Evolutionary conservation across 2,329 filamentous ascomycete genomes (phyloP).

Genomic region (Apiospora hydei): DNA sequence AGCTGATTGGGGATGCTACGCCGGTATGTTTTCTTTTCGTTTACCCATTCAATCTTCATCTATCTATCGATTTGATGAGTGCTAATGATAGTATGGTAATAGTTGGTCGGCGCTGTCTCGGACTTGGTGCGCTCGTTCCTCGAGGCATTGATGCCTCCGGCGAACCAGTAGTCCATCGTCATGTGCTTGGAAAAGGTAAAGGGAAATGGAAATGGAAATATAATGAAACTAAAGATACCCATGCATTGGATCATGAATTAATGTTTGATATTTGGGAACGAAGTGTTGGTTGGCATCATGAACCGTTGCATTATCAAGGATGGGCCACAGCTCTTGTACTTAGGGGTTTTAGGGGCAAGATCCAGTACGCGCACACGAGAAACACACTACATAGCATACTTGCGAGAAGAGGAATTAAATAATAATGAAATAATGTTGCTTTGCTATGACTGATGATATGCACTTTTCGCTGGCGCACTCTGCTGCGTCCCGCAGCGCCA

Average conservation of each 20-base stretch:
- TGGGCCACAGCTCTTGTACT: neutral
- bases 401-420: neutral
- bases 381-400: neutral
- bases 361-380: neutral
- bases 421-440: neutral
- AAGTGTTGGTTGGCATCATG: neutral
- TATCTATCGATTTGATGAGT: constrained; percentile 21
- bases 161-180: neutral
- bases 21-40: constrained; percentile 41
- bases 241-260: neutral
- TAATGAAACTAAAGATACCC: constrained; percentile 1
- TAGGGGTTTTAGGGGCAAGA: neutral
- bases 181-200: neutral
- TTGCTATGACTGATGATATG: neutral
- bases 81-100: constrained; percentile 11
- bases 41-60: neutral
- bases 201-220: neutral
- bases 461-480: neutral
- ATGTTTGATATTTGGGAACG: neutral
- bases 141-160: constrained; percentile 33
- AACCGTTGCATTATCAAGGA: neutral
- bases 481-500: neutral
- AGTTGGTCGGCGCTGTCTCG: constrained; percentile 40
- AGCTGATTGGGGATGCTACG: constrained; percentile 52
- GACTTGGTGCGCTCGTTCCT: constrained; percentile 41